Evolutionary conservation across 2,329 filamentous ascomycete genomes (phyloP), one percentile per base, ranked within the genome.

Genomic region (Raffaelea ambrosiae): DNA sequence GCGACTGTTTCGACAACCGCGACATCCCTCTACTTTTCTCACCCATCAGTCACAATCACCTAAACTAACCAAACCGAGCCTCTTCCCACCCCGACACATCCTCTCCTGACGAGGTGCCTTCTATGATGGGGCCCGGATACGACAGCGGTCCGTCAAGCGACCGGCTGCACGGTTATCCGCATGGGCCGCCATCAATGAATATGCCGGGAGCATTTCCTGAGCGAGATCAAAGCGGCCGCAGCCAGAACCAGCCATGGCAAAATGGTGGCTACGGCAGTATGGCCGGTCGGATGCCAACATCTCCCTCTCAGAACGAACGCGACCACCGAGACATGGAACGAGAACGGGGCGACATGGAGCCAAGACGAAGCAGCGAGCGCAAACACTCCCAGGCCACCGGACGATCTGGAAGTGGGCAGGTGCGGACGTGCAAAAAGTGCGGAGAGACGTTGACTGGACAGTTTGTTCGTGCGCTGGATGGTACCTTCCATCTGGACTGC

Each of bases 401-500:
- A 50, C 68, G 74, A 57, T 71, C 73, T 46, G 68, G 71, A 41
- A 83, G 79, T 60, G 77, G 79, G 36, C 75, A 78, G 55, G 63
- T 77, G 51, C 78, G 86, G 55, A 71, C 78, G 36, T 91, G 87
- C 68, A 90, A 88, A 60, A 96, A 95, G 66, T 98, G 93, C 62
- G 82, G 83, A 54, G 86, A 91, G 64, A 76, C 84, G 47, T 73
- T 98, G 63, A 94, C 88, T 1, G 93, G 93, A 40, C 93, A 98
- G 67, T 98, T 97, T 63, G 93, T 98, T 54, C 81, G 93, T 59
- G 93, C 93, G 41, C 70, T 98, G 48, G 88, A 90, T 47, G 90
- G 89, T 49, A 97, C 91, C 46, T 98, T 88, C 65, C 93, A 98
- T 71, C 71, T 98, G 55, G 91, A 98, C 66, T 98, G 93, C 74